Evolutionary conservation across 140 eudicot genomes (phyloP), one percentile per base, ranked within the genome.

Genomic region (Erigeron philadelphicus): DNA sequence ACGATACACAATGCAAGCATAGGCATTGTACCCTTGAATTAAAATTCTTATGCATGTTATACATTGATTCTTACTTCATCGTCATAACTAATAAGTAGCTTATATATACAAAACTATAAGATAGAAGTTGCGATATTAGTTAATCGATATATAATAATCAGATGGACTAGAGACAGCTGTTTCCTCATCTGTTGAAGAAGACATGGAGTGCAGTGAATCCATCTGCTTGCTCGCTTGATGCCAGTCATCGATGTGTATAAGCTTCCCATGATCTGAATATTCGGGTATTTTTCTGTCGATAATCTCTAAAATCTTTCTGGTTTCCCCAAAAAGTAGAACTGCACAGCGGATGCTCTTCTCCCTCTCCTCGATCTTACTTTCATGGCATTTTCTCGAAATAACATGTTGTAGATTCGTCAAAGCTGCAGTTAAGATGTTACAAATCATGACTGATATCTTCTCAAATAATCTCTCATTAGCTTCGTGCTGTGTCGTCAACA

Each of bases 271-370:
- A 49, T 81, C 70, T 16, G 77, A 70, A 55, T 60, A 78, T 53
- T 83, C 78, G 9, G 71, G 70, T 43, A 68, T 13, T 66, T 70
- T 78, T 35, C 46, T 47, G 21, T 83, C 82, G 11, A 85, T 76
- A 40, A 79, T 15, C 64, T 79, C 76, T 62, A 85, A 35, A 38
- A 88, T 69, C 62, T 68, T 78, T 65, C 75, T 82, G 18, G 89
- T 80, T 73, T 83, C 66, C 23, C 90, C 96, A 11, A 86, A 85
- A 7, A 88, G 90, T 16, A 88, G 61, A 64, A 88, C 73, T 3
- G 90, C 90, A 58, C 61, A 3, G 0, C 88, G 82, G 31, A 86
- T 85, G 9, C 81, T 70, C 73, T 75, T 84, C 47, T 79, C 89
- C 61, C 89, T 83, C 40, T 77, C 83, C 66, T 88, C 96, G 64